A percentile compares a stretch with the other conserved stretches of the same genome.
Evolutionary conservation across 768 basidiomycete species (phyloP).

Genomic region (Amanita rimosa): DNA sequence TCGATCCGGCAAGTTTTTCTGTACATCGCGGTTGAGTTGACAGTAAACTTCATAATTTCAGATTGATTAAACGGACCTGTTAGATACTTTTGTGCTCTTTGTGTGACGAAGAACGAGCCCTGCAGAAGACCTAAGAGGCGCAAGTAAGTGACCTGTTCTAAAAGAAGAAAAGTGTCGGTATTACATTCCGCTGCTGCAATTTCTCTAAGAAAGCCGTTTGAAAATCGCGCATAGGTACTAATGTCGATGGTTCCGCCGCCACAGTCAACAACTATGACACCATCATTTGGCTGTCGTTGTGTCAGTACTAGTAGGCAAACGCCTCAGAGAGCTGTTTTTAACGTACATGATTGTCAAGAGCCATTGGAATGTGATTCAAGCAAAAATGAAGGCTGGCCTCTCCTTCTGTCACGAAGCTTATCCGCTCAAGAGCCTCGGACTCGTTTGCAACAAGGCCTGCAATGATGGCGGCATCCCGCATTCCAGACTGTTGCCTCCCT

Average conservation of each 20-base stretch:
- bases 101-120: slow-evolving; percentile 5
- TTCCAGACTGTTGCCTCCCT: slow-evolving; percentile 35
- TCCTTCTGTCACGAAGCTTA: slow-evolving; percentile 45
- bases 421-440: slow-evolving; percentile 21
- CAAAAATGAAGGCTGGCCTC: slow-evolving; percentile 46
- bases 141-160: background rate
- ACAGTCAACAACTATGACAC: background rate
- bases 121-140: slow-evolving; percentile 1
- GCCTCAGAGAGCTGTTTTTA: no score
- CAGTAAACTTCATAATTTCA: background rate
- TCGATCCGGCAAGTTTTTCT: background rate
- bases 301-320: background rate
- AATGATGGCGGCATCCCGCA: slow-evolving; percentile 33
- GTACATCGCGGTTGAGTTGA: no score
- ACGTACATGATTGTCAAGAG: slow-evolving; percentile 15
- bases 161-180: slow-evolving; percentile 11
- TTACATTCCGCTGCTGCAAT: background rate
- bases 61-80: background rate
- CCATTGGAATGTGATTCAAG: slow-evolving; percentile 25
- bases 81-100: background rate
- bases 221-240: background rate
- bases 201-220: background rate
- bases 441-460: slow-evolving; percentile 30
- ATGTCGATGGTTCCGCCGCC: slow-evolving; percentile 2
- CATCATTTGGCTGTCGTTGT: background rate